Conservation (phyloP, 805 yeast genomes). For the Metschnikowia matae region DNA sequence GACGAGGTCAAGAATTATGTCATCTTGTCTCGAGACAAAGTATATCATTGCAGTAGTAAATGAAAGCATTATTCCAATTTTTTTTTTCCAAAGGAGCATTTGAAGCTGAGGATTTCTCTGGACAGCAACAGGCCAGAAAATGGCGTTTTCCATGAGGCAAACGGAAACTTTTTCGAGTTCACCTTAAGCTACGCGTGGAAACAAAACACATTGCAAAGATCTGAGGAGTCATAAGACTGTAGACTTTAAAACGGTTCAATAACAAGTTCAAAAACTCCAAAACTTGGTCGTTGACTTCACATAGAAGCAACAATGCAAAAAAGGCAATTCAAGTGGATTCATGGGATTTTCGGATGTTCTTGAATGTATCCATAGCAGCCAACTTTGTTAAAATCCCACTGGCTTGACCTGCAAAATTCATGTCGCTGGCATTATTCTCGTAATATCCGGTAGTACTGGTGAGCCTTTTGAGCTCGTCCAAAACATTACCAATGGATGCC, state of each 20-base stretch:
- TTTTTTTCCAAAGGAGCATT: slow-evolving; percentile 15
- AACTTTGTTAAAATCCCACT: slow-evolving; percentile 24
- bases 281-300: slow-evolving; percentile 30
- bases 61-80: slow-evolving; percentile 26
- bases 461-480: slow-evolving; percentile 22
- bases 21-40: slow-evolving; percentile 5
- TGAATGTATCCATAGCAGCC: slow-evolving; percentile 23
- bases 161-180: slow-evolving; percentile 15
- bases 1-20: slow-evolving; percentile 11
- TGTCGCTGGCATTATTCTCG: slow-evolving; percentile 3
- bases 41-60: slow-evolving; percentile 21
- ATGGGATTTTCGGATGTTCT: slow-evolving; percentile 27
- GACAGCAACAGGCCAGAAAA: slow-evolving; percentile 30
- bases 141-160: slow-evolving; percentile 22
- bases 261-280: slow-evolving; percentile 23
- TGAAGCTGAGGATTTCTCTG: slow-evolving; percentile 18
- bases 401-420: slow-evolving; percentile 11
- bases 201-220: slow-evolving; percentile 27
- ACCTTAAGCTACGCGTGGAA: slow-evolving; percentile 9
- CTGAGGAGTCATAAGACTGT: slow-evolving; percentile 20
- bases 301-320: slow-evolving; percentile 27
- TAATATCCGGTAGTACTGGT: slow-evolving; percentile 14
- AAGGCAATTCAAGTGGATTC: slow-evolving; percentile 27
- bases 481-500: slow-evolving; percentile 24
- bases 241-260: slow-evolving; percentile 23